Evolutionary conservation across 2,329 filamentous ascomycete genomes (phyloP).

Genomic region (Elsinoe arachidis): DNA sequence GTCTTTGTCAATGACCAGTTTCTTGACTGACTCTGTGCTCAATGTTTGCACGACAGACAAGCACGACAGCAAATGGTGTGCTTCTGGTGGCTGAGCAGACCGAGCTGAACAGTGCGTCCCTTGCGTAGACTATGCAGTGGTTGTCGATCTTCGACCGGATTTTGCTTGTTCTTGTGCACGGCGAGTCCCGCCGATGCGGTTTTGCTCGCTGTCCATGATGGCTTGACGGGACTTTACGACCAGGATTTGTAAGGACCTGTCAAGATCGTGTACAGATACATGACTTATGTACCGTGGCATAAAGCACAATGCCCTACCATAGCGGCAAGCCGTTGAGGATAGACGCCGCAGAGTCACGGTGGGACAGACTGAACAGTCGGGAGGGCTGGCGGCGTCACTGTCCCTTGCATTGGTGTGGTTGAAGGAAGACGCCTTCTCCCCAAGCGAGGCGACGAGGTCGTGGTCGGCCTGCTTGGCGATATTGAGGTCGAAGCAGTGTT

Average conservation of each 20-base stretch:
- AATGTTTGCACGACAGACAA: no score
- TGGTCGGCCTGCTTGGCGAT: not conserved
- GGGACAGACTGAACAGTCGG: not conserved
- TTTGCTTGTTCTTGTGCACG: slow-evolving; percentile 3
- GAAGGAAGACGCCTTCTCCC: not conserved
- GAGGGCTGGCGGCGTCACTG: slow-evolving; percentile 3
- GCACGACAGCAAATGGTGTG: no score
- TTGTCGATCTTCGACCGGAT: not conserved
- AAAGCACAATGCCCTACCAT: not conserved
- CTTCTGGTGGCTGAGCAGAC: not conserved
- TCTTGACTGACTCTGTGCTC: no score
- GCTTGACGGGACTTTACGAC: not conserved
- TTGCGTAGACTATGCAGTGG: not conserved
- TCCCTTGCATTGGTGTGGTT: not conserved
- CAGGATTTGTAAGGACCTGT: slow-evolving; percentile 4
- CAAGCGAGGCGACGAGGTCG: not conserved
- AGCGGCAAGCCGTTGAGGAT: not conserved
- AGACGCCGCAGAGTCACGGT: slow-evolving; percentile 2
- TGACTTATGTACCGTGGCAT: not conserved
- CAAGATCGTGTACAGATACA: slow-evolving; percentile 1
- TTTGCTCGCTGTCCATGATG: not conserved
- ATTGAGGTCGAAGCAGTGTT: not conserved
- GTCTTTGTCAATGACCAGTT: not conserved
- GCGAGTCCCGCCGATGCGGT: not conserved
- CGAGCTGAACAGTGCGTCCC: slow-evolving; percentile 2